A percentile compares a stretch with the other conserved stretches of the same genome.
phyloP scores from a whole-genome alignment of 345 rosid genomes.

The rapeseed (Brassica napus) region DNA sequence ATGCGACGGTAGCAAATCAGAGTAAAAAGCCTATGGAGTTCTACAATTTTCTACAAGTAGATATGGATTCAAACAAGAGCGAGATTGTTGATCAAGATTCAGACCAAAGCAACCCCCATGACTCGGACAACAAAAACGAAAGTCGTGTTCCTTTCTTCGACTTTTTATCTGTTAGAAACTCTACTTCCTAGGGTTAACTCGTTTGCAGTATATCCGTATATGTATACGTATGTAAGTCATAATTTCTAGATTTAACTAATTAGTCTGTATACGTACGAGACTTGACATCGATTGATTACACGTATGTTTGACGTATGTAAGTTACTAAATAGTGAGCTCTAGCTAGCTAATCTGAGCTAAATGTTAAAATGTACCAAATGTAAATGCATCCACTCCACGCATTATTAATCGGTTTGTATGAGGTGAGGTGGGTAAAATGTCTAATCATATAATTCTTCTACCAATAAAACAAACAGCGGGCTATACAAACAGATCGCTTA shows the following conservation, averaged over 20 bases:
- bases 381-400: not conserved
- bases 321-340: conserved; percentile 17
- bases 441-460: not conserved
- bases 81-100: conserved; percentile 56
- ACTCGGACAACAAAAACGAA: conserved; percentile 18
- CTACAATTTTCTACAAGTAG: conserved; percentile 72
- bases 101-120: conserved; percentile 18
- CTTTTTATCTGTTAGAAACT: conserved; percentile 57
- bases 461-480: not conserved
- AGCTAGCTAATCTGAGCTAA: not conserved
- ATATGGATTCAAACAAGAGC: conserved; percentile 60
- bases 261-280: conserved; percentile 26
- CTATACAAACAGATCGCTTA: no score
- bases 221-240: not conserved
- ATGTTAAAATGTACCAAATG: not conserved
- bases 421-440: conserved; percentile 13
- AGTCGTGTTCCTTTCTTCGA: conserved; percentile 51
- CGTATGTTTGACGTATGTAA: conserved; percentile 18
- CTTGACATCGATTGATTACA: conserved; percentile 8
- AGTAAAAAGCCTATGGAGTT: conserved; percentile 47
- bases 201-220: conserved; percentile 1
- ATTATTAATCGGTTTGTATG: not conserved
- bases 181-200: conserved; percentile 36
- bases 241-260: conserved; percentile 15
- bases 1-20: conserved; percentile 9